These are phyloP conservation scores for Apophysomyces sp. DNA, from an alignment of 371 early-diverging fungal genomes.

Conservation along the genomic window DNA sequence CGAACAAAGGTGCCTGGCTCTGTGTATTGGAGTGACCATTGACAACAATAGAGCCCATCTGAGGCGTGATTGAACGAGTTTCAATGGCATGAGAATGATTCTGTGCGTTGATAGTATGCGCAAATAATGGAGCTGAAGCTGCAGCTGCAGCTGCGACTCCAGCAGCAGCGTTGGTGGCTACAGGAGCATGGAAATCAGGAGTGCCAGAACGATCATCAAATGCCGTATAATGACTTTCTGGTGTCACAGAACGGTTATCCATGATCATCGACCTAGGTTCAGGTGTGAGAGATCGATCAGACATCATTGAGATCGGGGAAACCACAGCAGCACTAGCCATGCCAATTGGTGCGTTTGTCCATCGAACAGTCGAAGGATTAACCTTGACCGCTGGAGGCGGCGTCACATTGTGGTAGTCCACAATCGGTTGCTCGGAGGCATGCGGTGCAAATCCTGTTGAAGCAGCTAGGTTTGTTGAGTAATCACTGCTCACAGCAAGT, in stretches of 20 bases:
- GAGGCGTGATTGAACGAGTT: not conserved
- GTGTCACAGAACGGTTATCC: not conserved
- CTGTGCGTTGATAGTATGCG: not conserved
- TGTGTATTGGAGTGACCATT: not conserved
- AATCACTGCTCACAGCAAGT: constrained; percentile 20
- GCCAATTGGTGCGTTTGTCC: constrained; percentile 26
- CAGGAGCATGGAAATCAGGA: not conserved
- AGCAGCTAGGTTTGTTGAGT: not conserved
- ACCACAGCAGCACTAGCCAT: constrained; percentile 40
- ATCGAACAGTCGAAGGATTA: constrained; percentile 19
- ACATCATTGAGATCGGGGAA: constrained; percentile 11
- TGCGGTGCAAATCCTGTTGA: not conserved
- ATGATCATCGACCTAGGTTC: not conserved
- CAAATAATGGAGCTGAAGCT: no score
- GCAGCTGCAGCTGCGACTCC: not conserved
- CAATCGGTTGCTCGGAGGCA: not conserved
- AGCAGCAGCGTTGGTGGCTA: not conserved
- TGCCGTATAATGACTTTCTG: not conserved
- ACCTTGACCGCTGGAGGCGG: not conserved
- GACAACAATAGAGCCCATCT: not conserved
- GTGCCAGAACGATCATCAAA: not conserved
- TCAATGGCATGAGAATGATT: not conserved
- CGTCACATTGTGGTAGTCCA: not conserved
- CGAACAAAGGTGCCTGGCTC: not conserved
- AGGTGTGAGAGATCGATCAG: not conserved